Evolutionary conservation across 352 stramenopile species (phyloP), one percentile per base, ranked within the genome.

Genomic region (Peronosclerospora sorghi): DNA sequence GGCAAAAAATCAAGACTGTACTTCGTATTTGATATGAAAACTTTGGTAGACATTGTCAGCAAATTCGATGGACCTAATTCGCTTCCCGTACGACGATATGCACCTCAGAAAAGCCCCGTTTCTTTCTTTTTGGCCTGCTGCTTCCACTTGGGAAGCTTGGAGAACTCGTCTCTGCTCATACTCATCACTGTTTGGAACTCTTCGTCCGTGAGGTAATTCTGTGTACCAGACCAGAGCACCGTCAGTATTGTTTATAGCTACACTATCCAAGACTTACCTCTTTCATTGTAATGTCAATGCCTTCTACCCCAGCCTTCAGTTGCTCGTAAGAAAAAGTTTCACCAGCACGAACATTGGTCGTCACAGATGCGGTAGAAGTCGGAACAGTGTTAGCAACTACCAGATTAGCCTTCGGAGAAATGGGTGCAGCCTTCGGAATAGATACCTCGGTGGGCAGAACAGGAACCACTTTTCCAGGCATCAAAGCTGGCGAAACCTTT

Each of bases 101-200:
- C n/a, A 30, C 17, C 23, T 85, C 79, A 95, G 57, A 95, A 95
- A 32, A 95, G 63, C 21, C 75, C 65, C 7, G 71, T 59, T 14
- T 88, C 72, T 65, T 92, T 91, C 73, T 95, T 95, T 63, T 86
- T 85, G 27, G 68, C 66, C 44, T 88, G 70, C 56, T 86, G 70
- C 65, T 86, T 84, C 83, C 83, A 95, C 61, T 91, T 90, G 28
- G 81, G 70, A 13, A 89, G 54, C 4, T 60, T 61, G 5, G 36
- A 41, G 35, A 80, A 95, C 32, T 87, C 80, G 35, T 41, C 51
- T 59, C 65, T 81, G 51, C 36, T 74, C 44, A 68, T 41, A 27
- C 65, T 64, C 64, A 94, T 78, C 14, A 94, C 48, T 15, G 66
- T 67, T 19, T 56, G 8, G 51, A 95, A 95, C 35, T 92, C 79